Percentiles rank a stretch among this genome's conserved stretches.
These are phyloP conservation scores for Fragaria vesca DNA, from an alignment of 306 rosid genomes.

Conservation along the genomic window DNA sequence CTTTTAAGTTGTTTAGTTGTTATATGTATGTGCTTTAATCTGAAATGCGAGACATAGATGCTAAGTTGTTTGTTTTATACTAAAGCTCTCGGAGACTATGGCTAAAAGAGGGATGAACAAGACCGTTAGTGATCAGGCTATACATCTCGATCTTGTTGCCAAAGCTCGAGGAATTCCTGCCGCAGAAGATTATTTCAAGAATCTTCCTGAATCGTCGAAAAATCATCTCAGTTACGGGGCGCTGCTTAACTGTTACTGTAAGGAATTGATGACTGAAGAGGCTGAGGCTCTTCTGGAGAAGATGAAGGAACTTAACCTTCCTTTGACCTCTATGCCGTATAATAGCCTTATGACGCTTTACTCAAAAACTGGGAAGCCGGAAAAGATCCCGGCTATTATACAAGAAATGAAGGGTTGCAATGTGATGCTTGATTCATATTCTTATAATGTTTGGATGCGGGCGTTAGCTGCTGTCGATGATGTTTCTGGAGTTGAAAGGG, in stretches of 20 bases:
- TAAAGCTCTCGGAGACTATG: constrained; percentile 81
- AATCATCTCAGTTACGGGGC: constrained; percentile 82
- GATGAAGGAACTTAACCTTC: constrained; percentile 81
- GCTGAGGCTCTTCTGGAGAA: constrained; percentile 83
- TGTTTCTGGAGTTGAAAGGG: constrained; percentile 78
- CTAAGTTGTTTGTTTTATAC: not conserved
- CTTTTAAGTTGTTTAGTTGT: not conserved
- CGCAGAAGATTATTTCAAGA: constrained; percentile 53
- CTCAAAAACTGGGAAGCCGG: constrained; percentile 53
- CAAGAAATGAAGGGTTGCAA: constrained; percentile 71
- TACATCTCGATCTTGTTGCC: constrained; percentile 82
- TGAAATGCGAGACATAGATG: not conserved
- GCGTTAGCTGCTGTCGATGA: constrained; percentile 75
- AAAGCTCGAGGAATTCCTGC: constrained; percentile 69
- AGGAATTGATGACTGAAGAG: constrained; percentile 71
- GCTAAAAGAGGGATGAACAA: constrained; percentile 71
- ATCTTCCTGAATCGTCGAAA: constrained; percentile 73
- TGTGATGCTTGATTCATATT: constrained; percentile 56
- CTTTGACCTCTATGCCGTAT: constrained; percentile 64
- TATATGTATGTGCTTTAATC: not conserved
- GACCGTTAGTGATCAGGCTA: constrained; percentile 80
- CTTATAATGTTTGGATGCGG: constrained; percentile 88
- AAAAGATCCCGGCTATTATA: constrained; percentile 60
- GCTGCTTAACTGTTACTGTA: constrained; percentile 89
- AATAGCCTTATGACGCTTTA: constrained; percentile 90